Evolutionary conservation across 1,284 basidiomycete species (phyloP), one percentile per base, ranked within the genome.

Genomic region (Rhodotorula sp.): DNA sequence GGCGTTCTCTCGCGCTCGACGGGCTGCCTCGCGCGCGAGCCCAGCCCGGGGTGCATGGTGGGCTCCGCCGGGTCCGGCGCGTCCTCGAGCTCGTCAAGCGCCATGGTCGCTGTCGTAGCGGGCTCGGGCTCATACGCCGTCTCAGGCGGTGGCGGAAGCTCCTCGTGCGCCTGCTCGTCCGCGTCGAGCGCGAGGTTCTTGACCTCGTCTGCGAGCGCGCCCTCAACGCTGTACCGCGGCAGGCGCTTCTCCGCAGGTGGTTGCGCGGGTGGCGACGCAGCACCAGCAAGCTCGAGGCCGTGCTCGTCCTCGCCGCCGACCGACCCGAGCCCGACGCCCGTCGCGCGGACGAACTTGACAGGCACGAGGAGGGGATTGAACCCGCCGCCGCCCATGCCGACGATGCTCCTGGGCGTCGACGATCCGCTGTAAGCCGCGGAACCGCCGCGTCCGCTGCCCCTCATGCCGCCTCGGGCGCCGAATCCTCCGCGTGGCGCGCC

Each of bases 291-390:
- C 25, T 70, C 62, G 37, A 66, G 63, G 1, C 51, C 53, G 12
- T 69, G 64, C 27, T 73, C 68, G 59, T 73, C 68, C 32, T 73
- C 62, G 39, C 68, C 72, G 46, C 69, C 72, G 39, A 71, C 66
- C 1, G 61, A 65, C 1, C 68, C 68, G 39, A 73, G 39, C 1
- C 59, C 68, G 0, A 54, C 39, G 13, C 32, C 48, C 37, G 63
- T 29, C 4, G 75, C 75, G 21, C 54, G 59, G 29, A 76, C 75
- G 22, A 76, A 76, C 44, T 57, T 70, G 59, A 76, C 75, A 29
- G 75, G 75, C 0, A 74, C 72, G 36, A 76, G 69, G 12, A 74
- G 70, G 19, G 75, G 75, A 39, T 74, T 70, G 17, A 68, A 53
- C 15, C 51, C 53, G 41, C 69, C 64, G 2, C 46, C 36, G 32